Conservation (phyloP, 495 filamentous ascomycete genomes). For the Clavariopsis aquatica region DNA sequence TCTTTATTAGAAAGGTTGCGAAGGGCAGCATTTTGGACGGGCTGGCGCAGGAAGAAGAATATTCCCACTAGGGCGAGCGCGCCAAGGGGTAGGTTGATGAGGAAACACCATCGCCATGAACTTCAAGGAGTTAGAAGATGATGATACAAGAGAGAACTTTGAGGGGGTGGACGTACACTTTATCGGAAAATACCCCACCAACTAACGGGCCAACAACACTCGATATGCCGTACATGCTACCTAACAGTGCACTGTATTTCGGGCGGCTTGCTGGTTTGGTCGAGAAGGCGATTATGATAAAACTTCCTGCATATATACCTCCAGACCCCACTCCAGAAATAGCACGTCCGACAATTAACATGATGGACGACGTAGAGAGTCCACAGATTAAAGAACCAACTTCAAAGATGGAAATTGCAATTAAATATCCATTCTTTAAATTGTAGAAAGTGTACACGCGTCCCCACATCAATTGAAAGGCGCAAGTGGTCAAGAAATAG, state of each 20-base stretch:
- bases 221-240: constrained; percentile 46
- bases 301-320: constrained; percentile 38
- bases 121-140: not conserved
- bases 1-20: constrained; percentile 40
- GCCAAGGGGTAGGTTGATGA: constrained; percentile 57
- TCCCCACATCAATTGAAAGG: constrained; percentile 46
- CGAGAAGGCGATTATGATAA: constrained; percentile 43
- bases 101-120: constrained; percentile 58
- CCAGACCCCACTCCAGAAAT: constrained; percentile 37
- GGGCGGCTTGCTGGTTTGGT: constrained; percentile 44
- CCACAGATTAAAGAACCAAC: constrained; percentile 34
- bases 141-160: too few species aligned
- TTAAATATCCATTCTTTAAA: constrained; percentile 45
- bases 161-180: constrained; percentile 24
- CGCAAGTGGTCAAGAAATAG: constrained; percentile 69
- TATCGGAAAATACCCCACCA: constrained; percentile 52
- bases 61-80: constrained; percentile 45
- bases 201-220: constrained; percentile 52
- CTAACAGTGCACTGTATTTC: constrained; percentile 47
- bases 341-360: constrained; percentile 39
- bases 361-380: constrained; percentile 30
- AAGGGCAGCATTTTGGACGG: constrained; percentile 41
- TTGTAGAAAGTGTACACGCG: constrained; percentile 45
- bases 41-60: constrained; percentile 49
- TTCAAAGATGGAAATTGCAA: constrained; percentile 33